Evolutionary conservation across 345 rosid genomes (phyloP).

Genomic region (Populus euphratica): DNA sequence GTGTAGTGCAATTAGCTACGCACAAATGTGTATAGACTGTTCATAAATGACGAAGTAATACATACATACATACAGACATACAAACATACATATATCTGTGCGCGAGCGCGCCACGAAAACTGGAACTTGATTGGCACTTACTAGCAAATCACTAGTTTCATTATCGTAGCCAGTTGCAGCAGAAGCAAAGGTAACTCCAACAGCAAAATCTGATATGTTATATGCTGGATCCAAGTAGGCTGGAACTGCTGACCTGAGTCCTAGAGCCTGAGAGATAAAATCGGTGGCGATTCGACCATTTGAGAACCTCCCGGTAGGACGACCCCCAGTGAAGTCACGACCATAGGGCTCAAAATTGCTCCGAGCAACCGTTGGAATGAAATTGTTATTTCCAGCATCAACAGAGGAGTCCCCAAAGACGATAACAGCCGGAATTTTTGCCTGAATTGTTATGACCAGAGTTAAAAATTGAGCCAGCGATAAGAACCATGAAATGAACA

Average conservation of each 20-base stretch:
- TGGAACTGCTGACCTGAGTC: constrained; percentile 21
- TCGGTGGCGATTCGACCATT: constrained; percentile 29
- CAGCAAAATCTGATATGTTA: constrained; percentile 22
- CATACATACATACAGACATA: too few species aligned
- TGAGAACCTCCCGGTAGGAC: constrained; percentile 26
- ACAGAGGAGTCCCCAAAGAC: constrained; percentile 28
- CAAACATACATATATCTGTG: too few species aligned
- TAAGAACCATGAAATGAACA: neutral
- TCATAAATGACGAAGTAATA: too few species aligned
- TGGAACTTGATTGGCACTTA: neutral
- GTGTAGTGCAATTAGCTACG: too few species aligned
- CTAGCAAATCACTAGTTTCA: constrained; percentile 26
- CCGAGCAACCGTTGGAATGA: constrained; percentile 18
- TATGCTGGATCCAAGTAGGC: constrained; percentile 29
- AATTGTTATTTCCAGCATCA: constrained; percentile 26
- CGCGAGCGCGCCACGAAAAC: too few species aligned
- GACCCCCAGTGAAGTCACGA: constrained; percentile 19
- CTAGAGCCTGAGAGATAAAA: constrained; percentile 22
- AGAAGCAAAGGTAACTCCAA: constrained; percentile 30
- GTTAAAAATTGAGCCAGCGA: neutral
- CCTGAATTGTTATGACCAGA: neutral
- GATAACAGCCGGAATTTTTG: constrained; percentile 19
- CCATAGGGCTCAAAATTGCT: constrained; percentile 28
- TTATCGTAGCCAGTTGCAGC: constrained; percentile 35
- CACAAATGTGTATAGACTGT: too few species aligned